Base-by-base conservation (phyloP, 306 rosid genomes). In the Lagenaria siceraria region DNA sequence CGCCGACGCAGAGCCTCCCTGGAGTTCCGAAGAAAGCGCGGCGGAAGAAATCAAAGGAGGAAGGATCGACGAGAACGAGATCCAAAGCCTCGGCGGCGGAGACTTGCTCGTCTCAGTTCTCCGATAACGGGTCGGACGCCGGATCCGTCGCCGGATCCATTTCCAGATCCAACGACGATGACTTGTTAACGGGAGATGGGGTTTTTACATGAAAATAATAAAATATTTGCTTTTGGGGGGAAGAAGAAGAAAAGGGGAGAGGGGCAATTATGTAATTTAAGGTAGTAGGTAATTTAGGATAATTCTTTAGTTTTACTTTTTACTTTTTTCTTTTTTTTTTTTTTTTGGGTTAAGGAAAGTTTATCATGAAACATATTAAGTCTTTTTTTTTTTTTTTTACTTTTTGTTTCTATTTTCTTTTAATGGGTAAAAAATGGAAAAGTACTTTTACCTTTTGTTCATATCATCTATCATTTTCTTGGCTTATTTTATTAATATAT, bases 1-100 rank as follows among this genome's bases (percentile, higher is more conserved):
- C 86, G 6, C 84, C 87, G 35, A 52, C 90, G 9, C 75, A 63
- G 68, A 78, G 51, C 82, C 38, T 27, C 8, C 82, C 89, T 0
- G 97, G 86, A 17, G 70, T 85, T 33, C 96, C 98, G 4, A 96
- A 82, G 78, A 96, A 76, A 82, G 29, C 68, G 31, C 74, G 87
- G 22, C 74, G 91, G 62, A 95, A 87, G 87, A 88, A 81, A 48
- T 72, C 89, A 11, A 92, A 84, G 65, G 96, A 89, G 19, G 73
- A 55, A 11, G 84, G 84, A 2, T 79, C 91, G 10, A 55, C 90
- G 7, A 89, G 52, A 72, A 29, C 79, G 0, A 89, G 85, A 83
- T 36, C 79, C 55, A 90, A 79, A 85, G 14, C 80, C 6, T 81
- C 54, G 19, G 59, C 40, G 11, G 48, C 40, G 9, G 87, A 86